Base-by-base conservation (phyloP, 139 green algal genomes). In the Penium margaritaceum region DNA sequence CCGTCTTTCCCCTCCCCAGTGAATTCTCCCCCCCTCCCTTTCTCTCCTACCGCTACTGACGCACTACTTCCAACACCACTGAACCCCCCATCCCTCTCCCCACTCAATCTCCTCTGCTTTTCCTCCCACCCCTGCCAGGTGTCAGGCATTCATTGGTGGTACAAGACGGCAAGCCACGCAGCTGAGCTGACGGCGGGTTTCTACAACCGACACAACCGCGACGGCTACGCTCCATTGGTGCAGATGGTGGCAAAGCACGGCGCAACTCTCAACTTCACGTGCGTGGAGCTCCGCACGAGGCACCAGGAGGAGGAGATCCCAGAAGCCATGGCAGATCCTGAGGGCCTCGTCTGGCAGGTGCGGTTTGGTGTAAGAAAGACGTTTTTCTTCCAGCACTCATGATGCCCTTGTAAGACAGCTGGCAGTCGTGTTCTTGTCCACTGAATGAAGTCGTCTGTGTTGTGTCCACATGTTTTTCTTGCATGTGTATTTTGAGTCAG, bases 91-190 rank as follows among this genome's bases (percentile, higher is more conserved):
- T 54, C 14, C n/a, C n/a, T n/a, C n/a, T n/a, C n/a, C n/a, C n/a
- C n/a, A n/a, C n/a, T n/a, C n/a, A n/a, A n/a, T n/a, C n/a, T n/a
- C n/a, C n/a, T n/a, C n/a, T n/a, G n/a, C n/a, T n/a, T n/a, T n/a
- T n/a, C n/a, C n/a, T n/a, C n/a, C n/a, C n/a, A n/a, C n/a, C n/a
- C n/a, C n/a, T n/a, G 17, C 14, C 67, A 98, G 85, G 83, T 97
- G 15, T 89, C 93, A 0, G 93, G 93, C 41, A 91, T 98, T 75
- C 93, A 98, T 83, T 98, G 93, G 93, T 97, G 92, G 90, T 97
- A 94, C 87, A 95, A 95, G 74, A 88, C 79, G 12, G 75, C 85
- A 5, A 81, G 87, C 3, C 93, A 98, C 71, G 92, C 91, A 4
- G 92, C 91, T 7, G 93, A 98, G 86, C 83, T 95, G 17, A 96